These are phyloP conservation scores for Pichia exigua DNA, from an alignment of 805 yeast species.

Conservation along the genomic window DNA sequence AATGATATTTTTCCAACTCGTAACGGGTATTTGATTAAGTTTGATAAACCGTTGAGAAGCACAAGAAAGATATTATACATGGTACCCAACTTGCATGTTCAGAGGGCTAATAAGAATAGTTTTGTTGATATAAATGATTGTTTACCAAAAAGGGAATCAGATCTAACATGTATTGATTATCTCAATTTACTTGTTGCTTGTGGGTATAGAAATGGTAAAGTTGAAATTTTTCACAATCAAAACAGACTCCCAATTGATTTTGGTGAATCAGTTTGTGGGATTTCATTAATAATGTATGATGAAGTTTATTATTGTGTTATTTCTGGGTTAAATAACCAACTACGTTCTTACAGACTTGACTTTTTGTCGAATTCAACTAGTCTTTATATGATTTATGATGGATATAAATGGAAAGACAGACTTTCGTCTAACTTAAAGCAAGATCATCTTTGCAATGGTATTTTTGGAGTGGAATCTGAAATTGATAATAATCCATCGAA, in stretches of 20 bases:
- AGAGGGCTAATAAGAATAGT: neutral
- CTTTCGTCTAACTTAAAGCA: constrained; percentile 5
- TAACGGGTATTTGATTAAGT: neutral
- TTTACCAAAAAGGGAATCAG: neutral
- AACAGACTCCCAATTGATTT: neutral
- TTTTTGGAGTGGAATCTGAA: constrained; percentile 11
- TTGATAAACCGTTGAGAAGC: neutral
- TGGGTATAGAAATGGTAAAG: constrained; percentile 11
- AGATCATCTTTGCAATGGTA: neutral
- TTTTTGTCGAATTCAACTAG: neutral
- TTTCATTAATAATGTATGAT: neutral
- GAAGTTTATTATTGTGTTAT: constrained; percentile 2
- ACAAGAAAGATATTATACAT: neutral
- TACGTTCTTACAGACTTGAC: constrained; percentile 1
- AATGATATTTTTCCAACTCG: neutral
- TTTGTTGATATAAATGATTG: neutral
- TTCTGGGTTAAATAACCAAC: constrained; percentile 2
- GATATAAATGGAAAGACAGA: constrained; percentile 4
- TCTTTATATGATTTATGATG: constrained; percentile 4
- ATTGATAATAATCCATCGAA: neutral
- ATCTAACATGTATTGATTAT: constrained; percentile 1
- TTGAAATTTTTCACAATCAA: neutral
- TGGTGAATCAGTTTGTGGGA: constrained; percentile 5
- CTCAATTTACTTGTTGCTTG: neutral
- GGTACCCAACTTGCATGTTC: neutral